Evolutionary conservation across 306 rosid species (phyloP).

Genomic region (Astragalus membranaceus): DNA sequence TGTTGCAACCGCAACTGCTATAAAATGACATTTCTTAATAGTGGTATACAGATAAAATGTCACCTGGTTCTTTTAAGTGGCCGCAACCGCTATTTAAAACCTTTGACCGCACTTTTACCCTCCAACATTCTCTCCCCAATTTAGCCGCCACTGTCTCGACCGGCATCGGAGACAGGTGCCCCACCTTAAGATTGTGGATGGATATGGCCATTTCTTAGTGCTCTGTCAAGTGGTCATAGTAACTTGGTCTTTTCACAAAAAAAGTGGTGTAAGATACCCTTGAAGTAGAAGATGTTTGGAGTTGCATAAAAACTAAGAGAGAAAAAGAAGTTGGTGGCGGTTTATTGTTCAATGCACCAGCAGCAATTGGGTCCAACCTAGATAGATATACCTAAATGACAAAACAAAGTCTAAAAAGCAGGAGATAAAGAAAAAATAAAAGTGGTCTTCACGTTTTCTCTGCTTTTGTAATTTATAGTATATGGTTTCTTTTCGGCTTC

Average conservation of each 20-base stretch:
- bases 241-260: conserved; percentile 18
- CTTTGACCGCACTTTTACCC: too few relatives aligned
- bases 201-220: neutral
- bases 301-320: conserved; percentile 24
- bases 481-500: conserved; percentile 29
- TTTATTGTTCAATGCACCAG: conserved; percentile 39
- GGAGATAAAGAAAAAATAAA: conserved; percentile 19
- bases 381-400: conserved; percentile 35
- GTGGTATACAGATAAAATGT: too few relatives aligned
- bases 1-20: too few relatives aligned
- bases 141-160: too few relatives aligned
- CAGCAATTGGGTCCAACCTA: conserved; percentile 36
- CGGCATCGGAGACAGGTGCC: too few relatives aligned
- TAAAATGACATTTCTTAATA: too few relatives aligned
- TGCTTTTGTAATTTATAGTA: conserved; percentile 27
- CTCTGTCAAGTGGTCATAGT: conserved; percentile 3
- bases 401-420: conserved; percentile 37
- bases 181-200: too few relatives aligned
- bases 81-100: too few relatives aligned
- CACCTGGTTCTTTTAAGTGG: too few relatives aligned
- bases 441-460: conserved; percentile 48
- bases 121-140: too few relatives aligned
- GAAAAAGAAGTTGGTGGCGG: neutral
- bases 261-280: conserved; percentile 9
- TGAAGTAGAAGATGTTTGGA: conserved; percentile 2